phyloP scores from a whole-genome alignment of 2,329 filamentous ascomycete species.

The Nectriaceae sp. region DNA sequence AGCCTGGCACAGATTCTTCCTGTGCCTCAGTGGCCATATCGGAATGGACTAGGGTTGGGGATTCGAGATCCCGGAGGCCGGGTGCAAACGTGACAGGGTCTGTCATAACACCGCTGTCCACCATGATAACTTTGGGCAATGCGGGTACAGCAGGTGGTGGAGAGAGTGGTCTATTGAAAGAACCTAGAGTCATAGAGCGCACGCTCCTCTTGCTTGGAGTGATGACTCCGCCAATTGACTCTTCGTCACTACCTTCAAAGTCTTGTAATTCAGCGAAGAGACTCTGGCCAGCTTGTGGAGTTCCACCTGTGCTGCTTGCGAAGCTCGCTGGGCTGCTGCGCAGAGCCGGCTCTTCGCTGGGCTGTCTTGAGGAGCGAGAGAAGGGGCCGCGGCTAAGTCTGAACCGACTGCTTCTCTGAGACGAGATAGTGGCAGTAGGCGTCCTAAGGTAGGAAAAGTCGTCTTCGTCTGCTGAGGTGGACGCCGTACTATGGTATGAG shows the following conservation, averaged over 20 bases:
- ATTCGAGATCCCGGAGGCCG: slow-evolving; percentile 11
- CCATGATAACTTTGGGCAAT: slow-evolving; percentile 56
- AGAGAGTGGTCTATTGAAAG: slow-evolving; percentile 45
- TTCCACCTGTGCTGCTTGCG: slow-evolving; percentile 49
- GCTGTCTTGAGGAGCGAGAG: slow-evolving; percentile 60
- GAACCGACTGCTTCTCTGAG: slow-evolving; percentile 68
- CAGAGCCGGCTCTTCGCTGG: slow-evolving; percentile 59
- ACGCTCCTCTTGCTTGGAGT: slow-evolving; percentile 56
- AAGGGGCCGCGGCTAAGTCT: slow-evolving; percentile 66
- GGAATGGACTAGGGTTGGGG: slow-evolving; percentile 8
- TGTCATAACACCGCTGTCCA: slow-evolving; percentile 63
- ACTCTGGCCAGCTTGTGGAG: slow-evolving; percentile 66
- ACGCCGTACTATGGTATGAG: slow-evolving; percentile 86
- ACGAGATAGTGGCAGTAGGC: slow-evolving; percentile 58
- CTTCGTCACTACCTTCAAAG: slow-evolving; percentile 74
- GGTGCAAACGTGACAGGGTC: slow-evolving; percentile 50
- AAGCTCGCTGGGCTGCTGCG: slow-evolving; percentile 63
- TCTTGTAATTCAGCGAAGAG: slow-evolving; percentile 89
- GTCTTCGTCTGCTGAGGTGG: slow-evolving; percentile 79
- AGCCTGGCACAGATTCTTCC: slow-evolving; percentile 20
- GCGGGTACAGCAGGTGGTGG: slow-evolving; percentile 51
- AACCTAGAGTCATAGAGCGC: slow-evolving; percentile 51
- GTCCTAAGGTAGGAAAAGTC: slow-evolving; percentile 59
- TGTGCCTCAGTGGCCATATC: slow-evolving; percentile 13
- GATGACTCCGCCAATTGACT: slow-evolving; percentile 58